Conservation (phyloP, 2,329 filamentous ascomycete species). For the Chrysoporthe deuterocubensis region DNA sequence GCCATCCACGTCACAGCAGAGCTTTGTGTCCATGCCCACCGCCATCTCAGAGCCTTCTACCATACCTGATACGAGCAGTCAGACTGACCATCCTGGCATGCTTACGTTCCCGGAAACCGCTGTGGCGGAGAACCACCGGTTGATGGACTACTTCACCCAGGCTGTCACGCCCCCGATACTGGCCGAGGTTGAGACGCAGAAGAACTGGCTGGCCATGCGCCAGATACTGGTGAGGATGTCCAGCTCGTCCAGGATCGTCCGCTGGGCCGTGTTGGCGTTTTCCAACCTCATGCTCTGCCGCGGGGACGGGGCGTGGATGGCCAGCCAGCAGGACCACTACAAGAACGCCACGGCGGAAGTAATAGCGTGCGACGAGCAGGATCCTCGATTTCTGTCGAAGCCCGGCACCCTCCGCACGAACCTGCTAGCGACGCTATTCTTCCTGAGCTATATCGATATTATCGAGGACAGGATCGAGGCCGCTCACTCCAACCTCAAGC, state of each 20-base stretch:
- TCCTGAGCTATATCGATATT: constrained; percentile 58
- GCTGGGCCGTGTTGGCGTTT: constrained; percentile 55
- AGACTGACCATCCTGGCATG: constrained; percentile 32
- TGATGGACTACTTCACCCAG: constrained; percentile 53
- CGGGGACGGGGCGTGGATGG: constrained; percentile 38
- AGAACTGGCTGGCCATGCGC: constrained; percentile 54
- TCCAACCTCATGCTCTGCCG: constrained; percentile 49
- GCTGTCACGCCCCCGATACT: constrained; percentile 57
- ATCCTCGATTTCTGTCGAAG: constrained; percentile 30
- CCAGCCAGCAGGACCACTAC: constrained; percentile 44
- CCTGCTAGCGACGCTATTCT: constrained; percentile 55
- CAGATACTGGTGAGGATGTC: constrained; percentile 54
- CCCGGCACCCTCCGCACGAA: constrained; percentile 44
- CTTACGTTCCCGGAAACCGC: constrained; percentile 27
- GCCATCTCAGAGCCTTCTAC: background rate
- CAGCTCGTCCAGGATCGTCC: constrained; percentile 50
- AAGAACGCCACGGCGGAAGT: constrained; percentile 43
- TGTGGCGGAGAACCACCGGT: constrained; percentile 40
- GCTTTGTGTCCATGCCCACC: background rate
- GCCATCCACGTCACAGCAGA: background rate
- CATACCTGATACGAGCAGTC: constrained; percentile 29
- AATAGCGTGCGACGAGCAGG: constrained; percentile 28
- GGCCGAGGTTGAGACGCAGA: constrained; percentile 56
- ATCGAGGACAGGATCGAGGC: constrained; percentile 46
- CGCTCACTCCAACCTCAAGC: constrained; percentile 54